Conservation (phyloP, 1,139 yeast species). For the Spathaspora jeffriesii region DNA sequence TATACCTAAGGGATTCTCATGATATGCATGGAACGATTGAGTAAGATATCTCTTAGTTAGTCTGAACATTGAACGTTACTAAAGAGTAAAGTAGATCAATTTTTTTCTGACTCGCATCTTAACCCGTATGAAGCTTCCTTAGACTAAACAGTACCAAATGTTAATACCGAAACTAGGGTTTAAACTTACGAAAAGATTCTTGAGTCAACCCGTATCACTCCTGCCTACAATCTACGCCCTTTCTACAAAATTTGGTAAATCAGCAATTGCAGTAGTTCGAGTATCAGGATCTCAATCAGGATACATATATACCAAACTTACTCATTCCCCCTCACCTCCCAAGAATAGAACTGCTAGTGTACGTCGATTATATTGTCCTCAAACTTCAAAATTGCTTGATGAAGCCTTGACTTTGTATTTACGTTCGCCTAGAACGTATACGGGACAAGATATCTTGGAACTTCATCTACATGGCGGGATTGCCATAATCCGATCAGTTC, state of each 20-base stretch:
- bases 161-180: slow-evolving; percentile 2
- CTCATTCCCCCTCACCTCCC: slow-evolving; percentile 40
- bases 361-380: slow-evolving; percentile 50
- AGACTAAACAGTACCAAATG: neutral
- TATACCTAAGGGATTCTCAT: slow-evolving; percentile 49
- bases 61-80: neutral
- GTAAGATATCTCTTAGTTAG: neutral
- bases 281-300: slow-evolving; percentile 71
- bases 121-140: too few relatives aligned
- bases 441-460: slow-evolving; percentile 91
- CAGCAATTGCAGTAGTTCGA: slow-evolving; percentile 88
- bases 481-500: slow-evolving; percentile 74
- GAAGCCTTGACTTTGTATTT: slow-evolving; percentile 75
- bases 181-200: neutral
- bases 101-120: neutral
- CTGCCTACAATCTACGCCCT: slow-evolving; percentile 83
- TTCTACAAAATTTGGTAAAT: slow-evolving; percentile 77
- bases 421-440: slow-evolving; percentile 77
- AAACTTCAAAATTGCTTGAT: slow-evolving; percentile 53
- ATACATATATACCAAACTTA: slow-evolving; percentile 45
- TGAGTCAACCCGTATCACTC: slow-evolving; percentile 1
- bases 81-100: neutral
- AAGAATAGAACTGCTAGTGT: slow-evolving; percentile 56
- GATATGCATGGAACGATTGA: slow-evolving; percentile 10
- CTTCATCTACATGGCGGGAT: slow-evolving; percentile 92